These are phyloP conservation scores for Sporothrix brunneoviolacea DNA, from an alignment of 2,329 filamentous ascomycete genomes.

Conservation along the genomic window DNA sequence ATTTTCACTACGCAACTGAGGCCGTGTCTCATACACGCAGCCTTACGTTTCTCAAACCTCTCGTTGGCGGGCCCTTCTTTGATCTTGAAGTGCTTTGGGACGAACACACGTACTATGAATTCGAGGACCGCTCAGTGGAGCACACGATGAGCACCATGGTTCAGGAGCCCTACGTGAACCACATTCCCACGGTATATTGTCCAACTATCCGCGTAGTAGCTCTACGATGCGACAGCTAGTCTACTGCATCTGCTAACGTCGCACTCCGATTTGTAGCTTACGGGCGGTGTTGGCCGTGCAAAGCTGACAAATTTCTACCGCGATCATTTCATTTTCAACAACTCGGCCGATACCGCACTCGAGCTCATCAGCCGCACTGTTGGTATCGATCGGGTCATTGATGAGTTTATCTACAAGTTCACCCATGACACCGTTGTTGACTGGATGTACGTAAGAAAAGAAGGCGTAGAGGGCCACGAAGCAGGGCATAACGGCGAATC, in stretches of 20 bases:
- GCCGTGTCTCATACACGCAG: conserved; percentile 60
- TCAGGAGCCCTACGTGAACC: conserved; percentile 64
- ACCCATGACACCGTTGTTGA: conserved; percentile 58
- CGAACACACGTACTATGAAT: conserved; percentile 67
- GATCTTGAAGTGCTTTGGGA: conserved; percentile 75
- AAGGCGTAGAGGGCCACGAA: too few relatives aligned
- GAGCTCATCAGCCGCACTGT: conserved; percentile 66
- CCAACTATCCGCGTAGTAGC: too few relatives aligned
- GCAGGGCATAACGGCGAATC: too few relatives aligned
- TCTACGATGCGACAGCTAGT: too few relatives aligned
- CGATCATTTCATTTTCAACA: conserved; percentile 68
- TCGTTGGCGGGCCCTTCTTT: conserved; percentile 58
- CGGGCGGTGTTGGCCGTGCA: conserved; percentile 61
- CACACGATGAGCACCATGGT: conserved; percentile 80
- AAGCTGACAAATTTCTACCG: conserved; percentile 61
- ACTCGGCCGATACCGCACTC: conserved; percentile 59
- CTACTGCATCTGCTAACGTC: too few relatives aligned
- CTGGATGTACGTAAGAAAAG: conserved; percentile 41
- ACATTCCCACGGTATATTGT: conserved; percentile 51
- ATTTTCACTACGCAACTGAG: conserved; percentile 32
- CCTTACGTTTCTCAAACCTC: conserved; percentile 57
- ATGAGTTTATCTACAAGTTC: conserved; percentile 61
- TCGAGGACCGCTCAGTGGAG: conserved; percentile 59
- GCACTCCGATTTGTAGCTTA: conserved; percentile 29
- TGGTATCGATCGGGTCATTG: conserved; percentile 63